Evolutionary conservation across 2,329 filamentous ascomycete genomes (phyloP).

Genomic region (Eutypa lata): DNA sequence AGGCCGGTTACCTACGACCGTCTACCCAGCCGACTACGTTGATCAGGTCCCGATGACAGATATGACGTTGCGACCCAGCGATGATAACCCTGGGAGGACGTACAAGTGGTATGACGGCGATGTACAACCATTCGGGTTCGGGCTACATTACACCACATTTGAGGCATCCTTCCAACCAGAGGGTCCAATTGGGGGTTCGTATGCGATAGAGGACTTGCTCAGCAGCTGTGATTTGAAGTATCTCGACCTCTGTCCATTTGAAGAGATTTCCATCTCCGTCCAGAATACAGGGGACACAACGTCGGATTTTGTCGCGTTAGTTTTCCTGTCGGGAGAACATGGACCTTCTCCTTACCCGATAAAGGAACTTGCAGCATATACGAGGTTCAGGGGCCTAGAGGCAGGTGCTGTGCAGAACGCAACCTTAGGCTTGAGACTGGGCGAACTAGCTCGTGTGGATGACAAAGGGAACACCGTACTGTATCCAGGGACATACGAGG

Average conservation of each 20-base stretch:
- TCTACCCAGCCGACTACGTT: constrained; percentile 45
- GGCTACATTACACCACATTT: constrained; percentile 48
- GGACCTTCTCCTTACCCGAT: constrained; percentile 42
- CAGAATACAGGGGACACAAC: constrained; percentile 36
- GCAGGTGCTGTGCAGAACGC: constrained; percentile 22
- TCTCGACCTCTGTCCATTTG: constrained; percentile 36
- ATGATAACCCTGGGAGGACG: constrained; percentile 41
- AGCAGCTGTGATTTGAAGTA: constrained; percentile 26
- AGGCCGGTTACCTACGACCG: constrained; percentile 44
- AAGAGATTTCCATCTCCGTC: constrained; percentile 34
- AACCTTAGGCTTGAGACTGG: constrained; percentile 37
- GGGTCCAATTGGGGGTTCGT: constrained; percentile 7
- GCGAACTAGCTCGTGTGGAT: constrained; percentile 41
- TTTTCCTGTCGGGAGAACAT: constrained; percentile 36
- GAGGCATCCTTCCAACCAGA: constrained; percentile 14
- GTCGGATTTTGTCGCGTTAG: constrained; percentile 45
- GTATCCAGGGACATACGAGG: constrained; percentile 43
- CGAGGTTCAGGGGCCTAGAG: constrained; percentile 30
- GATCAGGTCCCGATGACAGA: constrained; percentile 45
- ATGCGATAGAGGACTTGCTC: constrained; percentile 33
- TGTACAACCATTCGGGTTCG: constrained; percentile 43
- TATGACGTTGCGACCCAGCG: constrained; percentile 44
- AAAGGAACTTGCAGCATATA: constrained; percentile 43
- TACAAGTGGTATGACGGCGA: constrained; percentile 49
- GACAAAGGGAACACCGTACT: constrained; percentile 42